Base-by-base conservation (phyloP, 345 rosid species). In the Sisymbrium irio region DNA sequence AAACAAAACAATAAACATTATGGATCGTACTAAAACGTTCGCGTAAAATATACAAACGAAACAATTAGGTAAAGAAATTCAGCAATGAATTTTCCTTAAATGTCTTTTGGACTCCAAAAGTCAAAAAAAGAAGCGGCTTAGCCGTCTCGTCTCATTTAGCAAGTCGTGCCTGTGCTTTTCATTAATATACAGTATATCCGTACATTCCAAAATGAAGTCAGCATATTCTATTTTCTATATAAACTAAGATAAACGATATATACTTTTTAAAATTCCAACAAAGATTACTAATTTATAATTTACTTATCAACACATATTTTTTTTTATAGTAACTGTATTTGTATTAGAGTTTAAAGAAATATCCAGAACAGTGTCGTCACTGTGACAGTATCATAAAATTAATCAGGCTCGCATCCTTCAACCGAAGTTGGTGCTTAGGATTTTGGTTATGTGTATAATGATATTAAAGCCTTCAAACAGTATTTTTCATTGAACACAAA, bases 101-200 rank as follows among this genome's bases (percentile, higher is more conserved):
- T 60, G 50, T 71, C 6, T 49, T 28, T 20, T 37, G 37, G 68
- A 61, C 41, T 11, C 54, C 5, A 14, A 49, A 28, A 45, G 75
- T 61, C 35, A 51, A 40, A 39, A 3, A 36, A 62, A 51, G 69
- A 53, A 20, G 62, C 68, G 44, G 36, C 36, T 72, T 54, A 62
- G 27, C 42, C n/a, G 1, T 44, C 9, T 54, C 54, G 32, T 22
- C 4, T 20, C 55, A n/a, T n/a, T n/a, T n/a, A n/a, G n/a, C n/a
- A 25, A 50, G 62, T 46, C 61, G 51, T 68, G 40, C 27, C 22
- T 9, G 20, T 53, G 47, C 35, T 13, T n/a, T 37, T 18, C 37
- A 4, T 7, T 5, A 9, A 19, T 14, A n/a, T n/a, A n/a, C n/a
- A n/a, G n/a, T n/a, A n/a, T n/a, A n/a, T 32, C 37, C 39, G 41